Conservation (phyloP, 345 rosid genomes). For the Arabidopsis suecica region DNA sequence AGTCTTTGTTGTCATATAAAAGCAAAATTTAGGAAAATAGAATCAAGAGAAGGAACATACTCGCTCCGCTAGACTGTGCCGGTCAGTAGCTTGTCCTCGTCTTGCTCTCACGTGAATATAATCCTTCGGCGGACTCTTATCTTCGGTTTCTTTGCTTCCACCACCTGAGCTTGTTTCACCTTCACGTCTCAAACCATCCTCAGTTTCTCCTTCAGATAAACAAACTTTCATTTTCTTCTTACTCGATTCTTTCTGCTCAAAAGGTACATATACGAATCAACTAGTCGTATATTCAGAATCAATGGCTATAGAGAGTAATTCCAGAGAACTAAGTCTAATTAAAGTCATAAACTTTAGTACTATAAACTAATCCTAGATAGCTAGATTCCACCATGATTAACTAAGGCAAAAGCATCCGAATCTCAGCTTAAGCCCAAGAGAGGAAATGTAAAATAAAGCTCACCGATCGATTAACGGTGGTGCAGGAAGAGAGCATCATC, state of each 20-base stretch:
- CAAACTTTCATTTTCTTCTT: constrained; percentile 50
- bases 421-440: not conserved
- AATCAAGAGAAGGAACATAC: constrained; percentile 46
- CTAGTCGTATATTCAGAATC: not conserved
- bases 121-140: constrained; percentile 70
- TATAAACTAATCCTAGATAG: not conserved
- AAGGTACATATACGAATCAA: not conserved
- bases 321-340: not conserved
- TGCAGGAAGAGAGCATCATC: constrained; percentile 72
- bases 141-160: constrained; percentile 51
- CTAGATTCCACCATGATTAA: too few relatives aligned
- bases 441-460: not conserved
- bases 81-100: constrained; percentile 97
- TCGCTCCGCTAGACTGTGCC: constrained; percentile 96
- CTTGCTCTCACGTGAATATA: constrained; percentile 97
- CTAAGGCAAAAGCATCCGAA: not conserved
- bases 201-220: constrained; percentile 54
- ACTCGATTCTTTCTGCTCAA: not conserved
- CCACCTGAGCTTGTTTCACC: constrained; percentile 67
- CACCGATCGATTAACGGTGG: constrained; percentile 73
- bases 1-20: not conserved
- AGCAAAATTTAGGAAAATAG: not conserved
- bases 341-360: not conserved
- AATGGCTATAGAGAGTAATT: not conserved
- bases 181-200: constrained; percentile 56